phyloP scores from a whole-genome alignment of 306 rosid species.

The Hippophae rhamnoides region DNA sequence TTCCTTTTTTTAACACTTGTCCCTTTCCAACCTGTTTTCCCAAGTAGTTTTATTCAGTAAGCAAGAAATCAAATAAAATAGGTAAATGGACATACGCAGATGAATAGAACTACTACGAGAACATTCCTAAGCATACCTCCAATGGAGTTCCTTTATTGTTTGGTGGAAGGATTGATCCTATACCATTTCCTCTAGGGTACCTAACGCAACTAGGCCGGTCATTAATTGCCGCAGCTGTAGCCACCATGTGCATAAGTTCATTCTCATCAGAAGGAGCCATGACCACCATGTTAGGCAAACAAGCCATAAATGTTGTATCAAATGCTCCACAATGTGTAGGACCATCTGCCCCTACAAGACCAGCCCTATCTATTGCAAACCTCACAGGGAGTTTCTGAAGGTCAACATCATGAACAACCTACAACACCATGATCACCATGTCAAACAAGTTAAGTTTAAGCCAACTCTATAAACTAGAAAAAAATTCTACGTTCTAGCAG shows the following conservation, averaged over 20 bases:
- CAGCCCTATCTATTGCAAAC: slow-evolving; percentile 48
- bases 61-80: no score
- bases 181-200: slow-evolving; percentile 47
- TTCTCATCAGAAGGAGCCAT: slow-evolving; percentile 53
- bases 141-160: no score
- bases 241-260: slow-evolving; percentile 49
- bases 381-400: slow-evolving; percentile 37
- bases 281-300: slow-evolving; percentile 56
- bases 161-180: neutral
- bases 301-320: slow-evolving; percentile 54
- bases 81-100: no score
- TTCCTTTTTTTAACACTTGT: slow-evolving; percentile 35
- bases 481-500: no score
- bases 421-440: neutral
- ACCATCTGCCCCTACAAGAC: slow-evolving; percentile 55
- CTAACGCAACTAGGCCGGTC: slow-evolving; percentile 25
- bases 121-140: no score
- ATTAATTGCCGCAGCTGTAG: slow-evolving; percentile 53
- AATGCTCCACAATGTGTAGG: slow-evolving; percentile 63
- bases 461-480: no score
- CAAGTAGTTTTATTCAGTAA: no score
- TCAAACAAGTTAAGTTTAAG: no score
- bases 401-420: neutral
- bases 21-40: slow-evolving; percentile 49
- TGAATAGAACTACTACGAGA: no score